A percentile compares a stretch with the other conserved stretches of the same genome.
phyloP scores from a whole-genome alignment of 345 rosid genomes.

The Boechera retrofracta region DNA sequence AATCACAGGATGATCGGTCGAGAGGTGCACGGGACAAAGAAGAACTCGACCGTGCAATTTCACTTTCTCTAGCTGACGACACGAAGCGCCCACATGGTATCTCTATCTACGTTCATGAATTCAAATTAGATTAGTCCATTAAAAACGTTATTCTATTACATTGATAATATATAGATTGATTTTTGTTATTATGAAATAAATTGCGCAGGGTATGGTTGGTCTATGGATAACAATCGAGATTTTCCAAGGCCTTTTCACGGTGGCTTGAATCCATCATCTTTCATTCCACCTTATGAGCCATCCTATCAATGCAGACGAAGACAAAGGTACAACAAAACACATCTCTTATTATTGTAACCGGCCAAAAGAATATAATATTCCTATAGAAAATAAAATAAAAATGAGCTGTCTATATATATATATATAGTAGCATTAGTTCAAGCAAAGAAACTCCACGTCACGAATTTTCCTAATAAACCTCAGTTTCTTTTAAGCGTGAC shows the following conservation, averaged over 20 bases:
- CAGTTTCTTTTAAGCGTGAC: neutral
- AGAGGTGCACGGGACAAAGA: slow-evolving; percentile 66
- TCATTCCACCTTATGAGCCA: slow-evolving; percentile 62
- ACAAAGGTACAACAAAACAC: slow-evolving; percentile 51
- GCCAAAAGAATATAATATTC: neutral
- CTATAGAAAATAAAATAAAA: neutral
- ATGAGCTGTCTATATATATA: neutral
- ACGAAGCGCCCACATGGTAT: slow-evolving; percentile 64
- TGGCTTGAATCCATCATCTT: slow-evolving; percentile 50
- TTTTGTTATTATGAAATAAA: slow-evolving; percentile 11
- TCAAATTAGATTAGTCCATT: neutral
- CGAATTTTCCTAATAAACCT: neutral
- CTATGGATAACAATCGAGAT: slow-evolving; percentile 51
- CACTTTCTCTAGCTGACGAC: slow-evolving; percentile 69
- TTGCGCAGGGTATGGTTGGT: slow-evolving; percentile 62
- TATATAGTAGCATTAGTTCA: neutral
- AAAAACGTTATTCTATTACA: neutral
- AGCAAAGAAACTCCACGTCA: neutral
- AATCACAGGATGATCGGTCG: slow-evolving; percentile 63
- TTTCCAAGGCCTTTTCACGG: slow-evolving; percentile 55
- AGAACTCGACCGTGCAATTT: slow-evolving; percentile 71
- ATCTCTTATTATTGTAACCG: neutral
- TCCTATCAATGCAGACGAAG: slow-evolving; percentile 51
- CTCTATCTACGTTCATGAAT: slow-evolving; percentile 6
- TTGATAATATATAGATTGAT: neutral